phyloP scores from a whole-genome alignment of 345 rosid species.

The Durio zibethinus region DNA sequence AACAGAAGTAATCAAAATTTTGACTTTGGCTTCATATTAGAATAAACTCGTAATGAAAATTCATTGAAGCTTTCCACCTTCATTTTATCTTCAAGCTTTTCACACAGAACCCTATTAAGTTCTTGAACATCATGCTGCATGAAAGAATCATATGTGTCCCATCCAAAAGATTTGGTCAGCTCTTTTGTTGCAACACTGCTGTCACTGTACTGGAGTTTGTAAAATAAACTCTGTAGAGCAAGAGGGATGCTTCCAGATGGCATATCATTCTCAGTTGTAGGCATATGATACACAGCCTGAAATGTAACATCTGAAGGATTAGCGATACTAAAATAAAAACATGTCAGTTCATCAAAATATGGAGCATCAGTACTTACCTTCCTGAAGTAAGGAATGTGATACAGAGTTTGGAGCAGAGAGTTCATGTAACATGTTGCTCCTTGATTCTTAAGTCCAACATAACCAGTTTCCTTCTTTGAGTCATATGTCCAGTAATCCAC shows the following conservation, averaged over 20 bases:
- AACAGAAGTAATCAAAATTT: constrained; percentile 6
- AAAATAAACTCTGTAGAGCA: constrained; percentile 96
- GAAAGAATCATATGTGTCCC: constrained; percentile 97
- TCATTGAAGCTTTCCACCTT: constrained; percentile 45
- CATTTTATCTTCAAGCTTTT: constrained; percentile 98
- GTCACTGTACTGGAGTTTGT: constrained; percentile 91
- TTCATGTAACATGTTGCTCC: constrained; percentile 99
- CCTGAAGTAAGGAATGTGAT: constrained; percentile 93
- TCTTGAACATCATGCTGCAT: constrained; percentile 99
- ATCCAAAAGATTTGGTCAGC: constrained; percentile 93
- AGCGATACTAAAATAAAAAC: background rate
- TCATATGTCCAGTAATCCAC: constrained; percentile 85
- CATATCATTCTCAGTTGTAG: constrained; percentile 86
- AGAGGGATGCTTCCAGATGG: constrained; percentile 93
- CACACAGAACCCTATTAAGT: constrained; percentile 85
- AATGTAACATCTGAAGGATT: constrained; percentile 12
- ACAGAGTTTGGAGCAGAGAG: constrained; percentile 87
- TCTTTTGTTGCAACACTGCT: constrained; percentile 95
- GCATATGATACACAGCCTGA: constrained; percentile 99
- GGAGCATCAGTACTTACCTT: constrained; percentile 48
- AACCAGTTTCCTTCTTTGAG: constrained; percentile 96
- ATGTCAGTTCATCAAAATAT: constrained; percentile 10
- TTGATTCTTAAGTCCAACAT: constrained; percentile 97
- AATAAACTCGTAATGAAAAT: background rate
- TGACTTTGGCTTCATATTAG: background rate